These are phyloP conservation scores for Ogataea polymorpha DNA, from an alignment of 805 yeast genomes.

Conservation along the genomic window DNA sequence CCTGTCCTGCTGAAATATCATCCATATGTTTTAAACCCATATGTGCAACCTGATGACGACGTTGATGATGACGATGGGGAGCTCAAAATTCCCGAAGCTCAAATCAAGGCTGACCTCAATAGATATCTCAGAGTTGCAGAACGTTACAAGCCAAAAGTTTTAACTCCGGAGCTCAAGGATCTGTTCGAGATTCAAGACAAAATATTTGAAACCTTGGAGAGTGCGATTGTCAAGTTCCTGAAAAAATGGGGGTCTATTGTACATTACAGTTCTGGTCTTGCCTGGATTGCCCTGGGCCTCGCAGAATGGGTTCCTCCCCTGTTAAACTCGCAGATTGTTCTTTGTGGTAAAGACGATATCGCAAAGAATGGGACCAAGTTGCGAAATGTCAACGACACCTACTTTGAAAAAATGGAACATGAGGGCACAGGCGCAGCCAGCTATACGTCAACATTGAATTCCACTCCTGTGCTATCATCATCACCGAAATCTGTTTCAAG, in stretches of 20 bases:
- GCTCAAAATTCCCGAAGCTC: conserved; percentile 28
- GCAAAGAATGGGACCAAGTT: conserved; percentile 37
- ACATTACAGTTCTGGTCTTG: conserved; percentile 75
- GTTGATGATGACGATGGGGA: conserved; percentile 32
- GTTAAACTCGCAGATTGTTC: conserved; percentile 48
- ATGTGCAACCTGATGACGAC: conserved; percentile 56
- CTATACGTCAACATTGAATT: conserved; percentile 21
- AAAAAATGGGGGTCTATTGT: conserved; percentile 76
- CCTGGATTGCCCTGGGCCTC: conserved; percentile 84
- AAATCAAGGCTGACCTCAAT: conserved; percentile 54
- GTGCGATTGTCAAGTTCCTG: conserved; percentile 60
- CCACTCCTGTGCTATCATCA: conserved; percentile 22
- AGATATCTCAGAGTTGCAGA: conserved; percentile 53
- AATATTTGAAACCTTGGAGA: conserved; percentile 54
- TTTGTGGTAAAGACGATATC: conserved; percentile 50
- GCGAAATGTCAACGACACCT: conserved; percentile 32
- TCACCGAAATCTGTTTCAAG: conserved; percentile 29
- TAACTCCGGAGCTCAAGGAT: conserved; percentile 30
- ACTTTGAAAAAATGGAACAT: conserved; percentile 29
- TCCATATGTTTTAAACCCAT: conserved; percentile 80
- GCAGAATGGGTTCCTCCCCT: conserved; percentile 87
- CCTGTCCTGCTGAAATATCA: conserved; percentile 77
- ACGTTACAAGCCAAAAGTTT: conserved; percentile 33
- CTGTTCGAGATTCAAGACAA: conserved; percentile 46
- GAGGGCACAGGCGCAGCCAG: conserved; percentile 15